phyloP scores from a whole-genome alignment of 768 basidiomycete genomes.

The Lactarius vividus region DNA sequence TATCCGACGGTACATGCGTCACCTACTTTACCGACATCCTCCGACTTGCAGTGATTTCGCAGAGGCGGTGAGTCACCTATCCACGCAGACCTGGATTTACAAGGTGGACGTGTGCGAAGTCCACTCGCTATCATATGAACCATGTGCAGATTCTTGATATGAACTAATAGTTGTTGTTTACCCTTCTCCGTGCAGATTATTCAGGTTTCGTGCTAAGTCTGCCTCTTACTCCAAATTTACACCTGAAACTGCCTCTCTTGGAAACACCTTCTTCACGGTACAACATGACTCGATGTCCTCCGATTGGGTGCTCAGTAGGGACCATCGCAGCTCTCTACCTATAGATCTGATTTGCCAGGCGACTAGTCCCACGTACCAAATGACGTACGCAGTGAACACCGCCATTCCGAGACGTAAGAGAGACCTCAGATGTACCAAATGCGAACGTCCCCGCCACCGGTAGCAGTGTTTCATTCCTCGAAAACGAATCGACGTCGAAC shows the following conservation, averaged over 20 bases:
- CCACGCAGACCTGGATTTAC: too few relatives aligned
- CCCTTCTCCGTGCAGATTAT: too few relatives aligned
- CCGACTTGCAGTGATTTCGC: too few relatives aligned
- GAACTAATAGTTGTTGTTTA: too few relatives aligned
- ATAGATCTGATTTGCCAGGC: neutral
- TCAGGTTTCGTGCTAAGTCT: too few relatives aligned
- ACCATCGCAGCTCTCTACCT: neutral
- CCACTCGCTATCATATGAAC: too few relatives aligned
- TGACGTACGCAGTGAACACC: neutral
- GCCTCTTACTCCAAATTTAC: neutral
- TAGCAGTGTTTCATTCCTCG: neutral
- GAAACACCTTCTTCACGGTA: neutral
- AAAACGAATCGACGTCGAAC: neutral
- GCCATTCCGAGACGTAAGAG: neutral
- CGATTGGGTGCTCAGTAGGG: neutral
- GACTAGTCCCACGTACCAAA: too few relatives aligned
- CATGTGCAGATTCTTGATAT: too few relatives aligned
- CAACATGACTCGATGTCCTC: neutral
- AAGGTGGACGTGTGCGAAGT: too few relatives aligned
- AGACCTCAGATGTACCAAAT: neutral
- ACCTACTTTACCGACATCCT: too few relatives aligned
- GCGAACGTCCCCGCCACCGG: neutral
- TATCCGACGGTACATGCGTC: too few relatives aligned
- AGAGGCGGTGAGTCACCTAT: too few relatives aligned
- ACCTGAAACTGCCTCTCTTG: neutral